phyloP scores from a whole-genome alignment of 768 basidiomycete genomes.

The Tulasnella sp. region DNA sequence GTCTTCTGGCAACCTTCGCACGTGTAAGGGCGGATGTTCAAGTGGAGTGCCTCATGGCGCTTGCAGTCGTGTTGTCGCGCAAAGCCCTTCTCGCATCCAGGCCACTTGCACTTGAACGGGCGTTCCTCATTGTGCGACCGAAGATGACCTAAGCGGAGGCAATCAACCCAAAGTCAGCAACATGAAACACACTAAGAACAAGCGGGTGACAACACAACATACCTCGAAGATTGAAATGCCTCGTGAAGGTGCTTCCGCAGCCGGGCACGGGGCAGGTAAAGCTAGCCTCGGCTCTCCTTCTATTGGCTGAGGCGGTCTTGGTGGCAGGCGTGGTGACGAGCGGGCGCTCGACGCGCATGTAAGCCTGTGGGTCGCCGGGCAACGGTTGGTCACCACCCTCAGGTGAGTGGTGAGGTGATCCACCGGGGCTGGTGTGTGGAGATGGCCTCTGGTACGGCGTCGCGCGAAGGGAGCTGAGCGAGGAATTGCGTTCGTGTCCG shows the following conservation, averaged over 20 bases:
- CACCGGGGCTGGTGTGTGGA: conserved; percentile 17
- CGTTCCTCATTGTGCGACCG: conserved; percentile 92
- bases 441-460: conserved; percentile 20
- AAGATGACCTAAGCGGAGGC: conserved; percentile 58
- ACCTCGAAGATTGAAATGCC: conserved; percentile 92
- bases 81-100: conserved; percentile 89
- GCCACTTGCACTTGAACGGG: conserved; percentile 92
- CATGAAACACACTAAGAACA: background rate
- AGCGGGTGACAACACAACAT: conserved; percentile 25
- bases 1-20: conserved; percentile 90
- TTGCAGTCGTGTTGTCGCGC: conserved; percentile 95
- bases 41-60: conserved; percentile 89
- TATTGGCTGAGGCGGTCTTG: conserved; percentile 72
- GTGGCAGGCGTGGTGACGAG: conserved; percentile 90
- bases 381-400: background rate
- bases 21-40: conserved; percentile 83
- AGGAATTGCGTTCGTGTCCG: conserved; percentile 16
- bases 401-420: conserved; percentile 13
- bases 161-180: conserved; percentile 3
- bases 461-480: conserved; percentile 17
- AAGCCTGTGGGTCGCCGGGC: background rate
- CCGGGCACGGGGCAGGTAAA: conserved; percentile 77
- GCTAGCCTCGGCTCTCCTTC: conserved; percentile 81
- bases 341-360: conserved; percentile 47
- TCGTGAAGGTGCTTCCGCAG: conserved; percentile 81